Conservation (phyloP, 306 rosid genomes). For the Gynostemma pentaphyllum region DNA sequence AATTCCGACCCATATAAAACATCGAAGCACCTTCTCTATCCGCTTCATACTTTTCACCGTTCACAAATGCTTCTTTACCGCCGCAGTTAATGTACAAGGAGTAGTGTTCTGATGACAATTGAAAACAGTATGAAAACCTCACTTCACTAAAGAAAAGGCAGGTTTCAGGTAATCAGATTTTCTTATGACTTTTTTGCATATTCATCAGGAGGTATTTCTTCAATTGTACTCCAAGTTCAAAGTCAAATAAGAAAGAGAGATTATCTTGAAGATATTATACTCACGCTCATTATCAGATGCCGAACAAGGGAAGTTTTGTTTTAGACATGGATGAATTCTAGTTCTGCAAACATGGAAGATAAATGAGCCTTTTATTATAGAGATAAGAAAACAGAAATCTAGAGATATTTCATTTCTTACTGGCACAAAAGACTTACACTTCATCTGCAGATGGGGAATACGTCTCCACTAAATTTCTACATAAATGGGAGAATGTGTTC, state of each 20-base stretch:
- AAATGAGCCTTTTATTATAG: neutral
- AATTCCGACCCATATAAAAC: slow-evolving; percentile 35
- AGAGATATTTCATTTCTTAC: neutral
- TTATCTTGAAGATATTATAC: slow-evolving; percentile 8
- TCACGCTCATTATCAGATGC: slow-evolving; percentile 27
- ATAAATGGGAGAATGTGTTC: slow-evolving; percentile 14
- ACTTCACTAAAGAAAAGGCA: neutral
- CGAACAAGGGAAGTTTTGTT: slow-evolving; percentile 62
- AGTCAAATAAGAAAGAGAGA: neutral
- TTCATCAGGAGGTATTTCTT: neutral
- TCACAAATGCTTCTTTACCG: slow-evolving; percentile 50
- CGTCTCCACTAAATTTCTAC: slow-evolving; percentile 84
- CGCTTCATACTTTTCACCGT: slow-evolving; percentile 32
- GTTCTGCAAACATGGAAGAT: slow-evolving; percentile 26
- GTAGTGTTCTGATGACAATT: slow-evolving; percentile 29
- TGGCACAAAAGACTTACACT: slow-evolving; percentile 36
- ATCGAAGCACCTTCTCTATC: slow-evolving; percentile 76
- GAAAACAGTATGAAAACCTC: neutral
- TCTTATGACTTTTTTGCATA: neutral
- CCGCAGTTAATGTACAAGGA: slow-evolving; percentile 78
- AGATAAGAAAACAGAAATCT: neutral
- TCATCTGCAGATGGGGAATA: slow-evolving; percentile 45
- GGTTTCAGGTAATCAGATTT: neutral
- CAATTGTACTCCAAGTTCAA: no score
- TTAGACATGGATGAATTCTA: slow-evolving; percentile 44